Evolutionary conservation across 1,139 yeast genomes (phyloP).

Genomic region (Pichia sp.): DNA sequence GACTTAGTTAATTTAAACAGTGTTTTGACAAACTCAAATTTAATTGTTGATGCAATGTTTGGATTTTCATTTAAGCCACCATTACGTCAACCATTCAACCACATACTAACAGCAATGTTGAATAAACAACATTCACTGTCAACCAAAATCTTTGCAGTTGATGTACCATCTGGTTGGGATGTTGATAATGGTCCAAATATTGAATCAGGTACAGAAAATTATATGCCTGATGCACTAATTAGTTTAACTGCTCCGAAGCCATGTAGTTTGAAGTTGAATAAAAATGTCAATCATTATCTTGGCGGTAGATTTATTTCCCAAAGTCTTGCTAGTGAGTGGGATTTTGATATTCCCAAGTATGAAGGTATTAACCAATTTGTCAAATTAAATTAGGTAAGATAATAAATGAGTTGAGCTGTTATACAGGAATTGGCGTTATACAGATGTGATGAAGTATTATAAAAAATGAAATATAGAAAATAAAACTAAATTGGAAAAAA

Average conservation of each 20-base stretch:
- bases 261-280: constrained; percentile 50
- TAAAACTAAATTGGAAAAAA: background rate
- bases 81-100: constrained; percentile 69
- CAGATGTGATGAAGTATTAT: background rate
- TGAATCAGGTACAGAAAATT: constrained; percentile 34
- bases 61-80: constrained; percentile 95
- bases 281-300: constrained; percentile 53
- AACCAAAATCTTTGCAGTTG: constrained; percentile 60
- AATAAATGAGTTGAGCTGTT: background rate
- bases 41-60: constrained; percentile 76
- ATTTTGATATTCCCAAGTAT: constrained; percentile 54
- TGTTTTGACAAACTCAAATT: constrained; percentile 27
- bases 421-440: background rate
- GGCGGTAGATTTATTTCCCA: constrained; percentile 83
- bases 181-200: constrained; percentile 75
- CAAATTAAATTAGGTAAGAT: constrained; percentile 12
- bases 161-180: constrained; percentile 96
- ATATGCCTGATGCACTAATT: constrained; percentile 58
- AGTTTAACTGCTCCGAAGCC: constrained; percentile 94
- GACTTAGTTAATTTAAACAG: constrained; percentile 14
- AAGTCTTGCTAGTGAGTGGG: constrained; percentile 65
- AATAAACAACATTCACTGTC: constrained; percentile 26
- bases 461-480: background rate
- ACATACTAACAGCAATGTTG: constrained; percentile 46
- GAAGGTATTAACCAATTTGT: constrained; percentile 46